Evolutionary conservation across 2,329 filamentous ascomycete genomes (phyloP), one percentile per base, ranked within the genome.

Genomic region (Phialophora chinensis): DNA sequence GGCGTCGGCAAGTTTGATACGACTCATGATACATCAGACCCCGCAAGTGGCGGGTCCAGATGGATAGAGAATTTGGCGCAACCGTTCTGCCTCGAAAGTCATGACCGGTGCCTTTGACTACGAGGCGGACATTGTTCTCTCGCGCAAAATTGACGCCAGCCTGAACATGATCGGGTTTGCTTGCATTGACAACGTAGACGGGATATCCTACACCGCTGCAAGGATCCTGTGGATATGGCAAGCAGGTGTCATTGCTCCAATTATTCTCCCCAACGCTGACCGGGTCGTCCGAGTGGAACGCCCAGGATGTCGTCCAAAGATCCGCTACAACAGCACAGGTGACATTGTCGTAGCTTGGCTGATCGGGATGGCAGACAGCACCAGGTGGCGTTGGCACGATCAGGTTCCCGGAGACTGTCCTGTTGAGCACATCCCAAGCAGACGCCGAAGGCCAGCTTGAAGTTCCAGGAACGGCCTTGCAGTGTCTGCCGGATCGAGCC

Each of bases 21-120:
- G 33, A 58, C 55, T 58, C 23, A 38, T 44, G 20, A 42, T 58
- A 35, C 35, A 31, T n/a, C 33, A 58, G 55, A 47, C 27, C 6
- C 35, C 55, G 33, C 35, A 35, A 29, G 27, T 44, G 8, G 55
- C 42, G 55, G 4, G 35, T 58, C 55, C 55, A 58, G n/a, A 58
- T 58, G 2, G 55, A 58, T 25, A 58, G 27, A 29, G 55, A 58
- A 12, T 47, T 35, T 14, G 33, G 23, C 14, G 33, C 55, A 83
- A 77, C 0, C 1, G 66, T 69, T 27, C 58, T 65, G 20, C 65
- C 67, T 2, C 35, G 57, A 58, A 64, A 79, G 64, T 86, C 84
- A 71, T 87, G 85, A 2, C 85, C 85, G 0, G 85, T 87, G 69
- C 86, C 86, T 66, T 83, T 81, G 67, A 87, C 80, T 38, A 78